Base-by-base conservation (phyloP, 441 rosid genomes). In the Populus hybrid region DNA sequence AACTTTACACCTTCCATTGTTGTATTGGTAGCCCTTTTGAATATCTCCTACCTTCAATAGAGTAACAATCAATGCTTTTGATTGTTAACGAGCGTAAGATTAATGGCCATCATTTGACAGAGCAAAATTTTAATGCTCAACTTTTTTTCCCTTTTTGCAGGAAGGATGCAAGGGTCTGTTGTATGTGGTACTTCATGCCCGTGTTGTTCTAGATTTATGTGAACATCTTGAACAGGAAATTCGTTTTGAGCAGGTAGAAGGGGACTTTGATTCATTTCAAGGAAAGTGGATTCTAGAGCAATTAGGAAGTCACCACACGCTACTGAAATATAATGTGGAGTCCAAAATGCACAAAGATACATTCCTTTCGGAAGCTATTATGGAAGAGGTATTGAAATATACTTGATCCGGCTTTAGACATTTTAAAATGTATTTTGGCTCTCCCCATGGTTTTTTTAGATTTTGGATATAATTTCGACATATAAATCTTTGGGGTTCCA, bases 101-200 rank as follows among this genome's bases (percentile, higher is more conserved):
- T 61, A 7, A 6, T 2, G 28, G 1, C 21, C 11, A 40, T 28
- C 61, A 26, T 61, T n/a, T 61, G 50, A 16, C 9, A 6, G 40
- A 67, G 69, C 42, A 71, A 72, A 78, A 64, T 21, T 26, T 35
- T 1, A 40, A 38, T 73, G 40, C 53, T 71, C 72, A 7, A 76
- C 29, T 38, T 31, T 26, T 74, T 65, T 61, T 40, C 40, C 80
- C 82, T 79, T 79, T 31, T 31, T 73, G 77, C 90, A 96, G 99
- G 99, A 96, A 86, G 99, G 99, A 75, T 94, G 97, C 84, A 96
- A 96, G 83, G 99, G 97, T 65, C 88, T 94, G 71, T 80, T 96
- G 72, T 96, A 96, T 84, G 93, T 96, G 98, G 94, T 94, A 73
- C 99, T 96, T 83, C 99, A 96, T 82, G 98, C 98, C 5, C 93